Percentiles rank a stretch among this genome's conserved stretches.
Conservation (phyloP, 2,329 filamentous ascomycete species). For the Pseudogymnoascus sp. region DNA sequence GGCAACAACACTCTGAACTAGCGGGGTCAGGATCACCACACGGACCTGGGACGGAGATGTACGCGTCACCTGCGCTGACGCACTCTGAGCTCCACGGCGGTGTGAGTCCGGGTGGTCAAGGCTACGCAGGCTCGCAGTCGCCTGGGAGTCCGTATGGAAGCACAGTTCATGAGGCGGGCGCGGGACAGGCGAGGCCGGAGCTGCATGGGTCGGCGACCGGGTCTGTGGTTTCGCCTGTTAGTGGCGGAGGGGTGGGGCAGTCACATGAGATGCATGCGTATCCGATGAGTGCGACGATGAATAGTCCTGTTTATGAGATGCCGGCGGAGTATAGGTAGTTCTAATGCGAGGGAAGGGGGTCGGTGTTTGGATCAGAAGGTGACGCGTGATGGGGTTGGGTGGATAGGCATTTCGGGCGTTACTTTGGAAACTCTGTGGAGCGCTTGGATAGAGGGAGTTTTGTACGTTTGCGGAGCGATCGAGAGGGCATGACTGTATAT, state of each 20-base stretch:
- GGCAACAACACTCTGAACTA: not conserved
- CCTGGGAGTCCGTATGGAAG: not conserved
- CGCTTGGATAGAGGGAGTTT: not conserved
- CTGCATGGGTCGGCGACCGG: not conserved
- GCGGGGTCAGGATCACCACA: not conserved
- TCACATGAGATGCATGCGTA: not conserved
- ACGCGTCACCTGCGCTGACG: not conserved
- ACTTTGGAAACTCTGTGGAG: not conserved
- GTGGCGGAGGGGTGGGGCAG: not conserved
- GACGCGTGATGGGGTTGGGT: not conserved
- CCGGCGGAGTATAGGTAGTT: not conserved
- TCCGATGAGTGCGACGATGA: not conserved
- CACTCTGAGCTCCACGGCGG: not conserved
- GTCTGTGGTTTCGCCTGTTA: not conserved
- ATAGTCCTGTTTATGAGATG: constrained; percentile 1
- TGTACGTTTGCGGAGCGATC: not conserved
- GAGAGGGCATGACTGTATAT: not conserved
- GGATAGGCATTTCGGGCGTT: not conserved
- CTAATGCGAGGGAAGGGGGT: not conserved
- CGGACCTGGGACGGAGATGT: not conserved
- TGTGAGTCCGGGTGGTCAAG: not conserved
- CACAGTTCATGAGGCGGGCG: not conserved
- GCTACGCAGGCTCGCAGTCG: not conserved
- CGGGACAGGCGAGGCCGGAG: not conserved
- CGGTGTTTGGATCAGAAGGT: not conserved